phyloP scores from a whole-genome alignment of 1,284 basidiomycete species.

The Apiotrichum porosum region DNA sequence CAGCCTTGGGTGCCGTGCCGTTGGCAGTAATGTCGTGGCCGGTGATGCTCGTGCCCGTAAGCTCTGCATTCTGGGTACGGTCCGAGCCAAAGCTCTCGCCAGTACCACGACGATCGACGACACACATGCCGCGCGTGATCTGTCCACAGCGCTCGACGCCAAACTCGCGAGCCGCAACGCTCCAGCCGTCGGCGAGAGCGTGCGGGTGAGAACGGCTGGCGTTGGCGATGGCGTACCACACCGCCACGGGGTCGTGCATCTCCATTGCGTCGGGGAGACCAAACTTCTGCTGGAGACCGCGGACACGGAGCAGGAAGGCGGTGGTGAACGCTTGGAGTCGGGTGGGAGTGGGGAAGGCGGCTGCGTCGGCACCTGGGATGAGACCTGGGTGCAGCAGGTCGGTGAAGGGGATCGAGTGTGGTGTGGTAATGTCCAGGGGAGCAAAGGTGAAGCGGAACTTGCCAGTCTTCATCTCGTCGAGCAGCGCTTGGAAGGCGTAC shows the following conservation, averaged over 20 bases:
- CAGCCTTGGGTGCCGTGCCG: background rate
- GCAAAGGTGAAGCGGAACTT: conserved; percentile 59
- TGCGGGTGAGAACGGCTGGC: conserved; percentile 37
- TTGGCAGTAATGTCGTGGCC: background rate
- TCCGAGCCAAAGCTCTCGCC: conserved; percentile 28
- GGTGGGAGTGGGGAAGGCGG: conserved; percentile 23
- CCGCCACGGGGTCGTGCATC: conserved; percentile 53
- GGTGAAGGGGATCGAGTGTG: conserved; percentile 69
- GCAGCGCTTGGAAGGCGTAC: conserved; percentile 63
- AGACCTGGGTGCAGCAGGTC: conserved; percentile 53
- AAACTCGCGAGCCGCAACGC: conserved; percentile 37
- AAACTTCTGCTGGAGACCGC: conserved; percentile 61
- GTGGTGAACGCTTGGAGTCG: conserved; percentile 67
- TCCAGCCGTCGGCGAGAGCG: conserved; percentile 34
- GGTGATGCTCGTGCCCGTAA: conserved; percentile 1
- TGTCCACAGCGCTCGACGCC: conserved; percentile 49
- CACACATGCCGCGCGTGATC: conserved; percentile 51
- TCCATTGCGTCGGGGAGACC: conserved; percentile 76
- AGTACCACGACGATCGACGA: conserved; percentile 47
- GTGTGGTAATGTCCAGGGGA: conserved; percentile 74
- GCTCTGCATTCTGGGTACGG: conserved; percentile 30
- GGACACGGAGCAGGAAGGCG: conserved; percentile 67
- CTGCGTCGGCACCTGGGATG: conserved; percentile 54
- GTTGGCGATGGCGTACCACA: conserved; percentile 55
- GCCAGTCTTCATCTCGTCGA: conserved; percentile 31